Evolutionary conservation across 2,329 filamentous ascomycete species (phyloP), one percentile per base, ranked within the genome.

Genomic region (Dichotomopilus funicola): DNA sequence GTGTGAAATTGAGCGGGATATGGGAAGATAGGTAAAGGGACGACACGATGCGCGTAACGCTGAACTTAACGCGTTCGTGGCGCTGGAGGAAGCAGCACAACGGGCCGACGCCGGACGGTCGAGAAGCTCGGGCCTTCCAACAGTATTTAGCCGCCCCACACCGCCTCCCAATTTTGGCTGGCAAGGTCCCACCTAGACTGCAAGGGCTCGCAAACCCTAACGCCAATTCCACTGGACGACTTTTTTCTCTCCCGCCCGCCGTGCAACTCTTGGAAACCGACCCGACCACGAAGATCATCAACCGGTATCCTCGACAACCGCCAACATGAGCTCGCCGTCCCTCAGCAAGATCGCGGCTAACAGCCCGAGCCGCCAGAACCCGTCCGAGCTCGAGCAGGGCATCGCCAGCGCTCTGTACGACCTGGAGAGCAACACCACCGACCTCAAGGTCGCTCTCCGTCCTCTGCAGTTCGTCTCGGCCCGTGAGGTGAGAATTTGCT

Each of bases 401-500:
- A 95, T 99, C 76, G 94, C 94, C 75, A 88, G 87, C 79, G 94
- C 94, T 80, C 89, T 99, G 66, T 95, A 88, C 83, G 94, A 99
- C 74, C 89, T 99, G 79, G 94, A 99, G 90, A 91, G 86, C 82
- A 96, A 96, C 87, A 96, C 94, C 73, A 82, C 91, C 76, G 94
- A 99, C 80, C 89, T 99, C 80, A 95, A 92, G 88, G 85, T 84
- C 72, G 88, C 91, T 69, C 88, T 99, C 74, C 88, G 94, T 74
- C 94, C 94, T 77, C 87, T 99, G 79, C 94, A 99, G 85, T 91
- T 99, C 79, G 89, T 95, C 76, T 95, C 89, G 80, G 94, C 94
- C 75, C 90, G 91, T 78, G 94, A 99, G 92, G 94, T 99, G 88
- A 91, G 91, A 86, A 75, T 55, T 63, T 65, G 70, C 62, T 42